Evolutionary conservation across 768 basidiomycete species (phyloP).

Genomic region (Butyriboletus loyo): DNA sequence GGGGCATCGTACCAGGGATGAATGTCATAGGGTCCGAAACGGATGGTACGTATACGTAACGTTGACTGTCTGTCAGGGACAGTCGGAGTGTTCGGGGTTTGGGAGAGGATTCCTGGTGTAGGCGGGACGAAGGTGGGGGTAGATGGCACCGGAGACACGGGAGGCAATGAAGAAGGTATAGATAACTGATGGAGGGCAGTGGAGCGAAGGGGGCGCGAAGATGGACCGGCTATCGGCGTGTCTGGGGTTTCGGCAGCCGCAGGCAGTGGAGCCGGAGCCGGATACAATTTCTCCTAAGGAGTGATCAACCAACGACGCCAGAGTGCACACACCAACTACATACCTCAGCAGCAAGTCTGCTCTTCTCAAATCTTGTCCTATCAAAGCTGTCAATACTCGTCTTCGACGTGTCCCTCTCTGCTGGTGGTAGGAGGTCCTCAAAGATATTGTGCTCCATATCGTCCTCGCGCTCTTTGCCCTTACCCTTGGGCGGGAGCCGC

Average conservation of each 20-base stretch:
- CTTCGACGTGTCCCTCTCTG: slow-evolving; percentile 70
- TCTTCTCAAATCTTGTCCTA: slow-evolving; percentile 69
- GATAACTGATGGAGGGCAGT: slow-evolving; percentile 40
- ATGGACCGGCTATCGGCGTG: slow-evolving; percentile 50
- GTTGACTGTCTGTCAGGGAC: slow-evolving; percentile 23
- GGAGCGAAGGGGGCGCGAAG: slow-evolving; percentile 63
- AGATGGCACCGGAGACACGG: slow-evolving; percentile 37
- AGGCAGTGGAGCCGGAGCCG: slow-evolving; percentile 37
- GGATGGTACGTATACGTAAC: slow-evolving; percentile 80
- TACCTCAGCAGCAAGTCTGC: slow-evolving; percentile 73
- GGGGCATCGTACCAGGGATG: slow-evolving; percentile 99
- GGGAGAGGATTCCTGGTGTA: slow-evolving; percentile 35
- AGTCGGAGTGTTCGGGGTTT: slow-evolving; percentile 30
- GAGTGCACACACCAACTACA: slow-evolving; percentile 16
- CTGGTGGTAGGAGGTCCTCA: slow-evolving; percentile 70
- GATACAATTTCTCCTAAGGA: slow-evolving; percentile 48
- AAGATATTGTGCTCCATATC: slow-evolving; percentile 65
- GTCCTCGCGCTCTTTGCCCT: slow-evolving; percentile 68
- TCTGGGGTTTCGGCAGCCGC: slow-evolving; percentile 33
- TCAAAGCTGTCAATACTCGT: slow-evolving; percentile 62
- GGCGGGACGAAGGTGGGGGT: slow-evolving; percentile 32
- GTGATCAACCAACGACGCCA: slow-evolving; percentile 2
- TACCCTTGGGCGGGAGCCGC: slow-evolving; percentile 58
- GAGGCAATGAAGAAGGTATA: slow-evolving; percentile 29
- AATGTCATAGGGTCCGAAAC: slow-evolving; percentile 89